Evolutionary conservation across 495 filamentous ascomycete genomes (phyloP).

Genomic region (Hypomontagnella monticulosa): DNA sequence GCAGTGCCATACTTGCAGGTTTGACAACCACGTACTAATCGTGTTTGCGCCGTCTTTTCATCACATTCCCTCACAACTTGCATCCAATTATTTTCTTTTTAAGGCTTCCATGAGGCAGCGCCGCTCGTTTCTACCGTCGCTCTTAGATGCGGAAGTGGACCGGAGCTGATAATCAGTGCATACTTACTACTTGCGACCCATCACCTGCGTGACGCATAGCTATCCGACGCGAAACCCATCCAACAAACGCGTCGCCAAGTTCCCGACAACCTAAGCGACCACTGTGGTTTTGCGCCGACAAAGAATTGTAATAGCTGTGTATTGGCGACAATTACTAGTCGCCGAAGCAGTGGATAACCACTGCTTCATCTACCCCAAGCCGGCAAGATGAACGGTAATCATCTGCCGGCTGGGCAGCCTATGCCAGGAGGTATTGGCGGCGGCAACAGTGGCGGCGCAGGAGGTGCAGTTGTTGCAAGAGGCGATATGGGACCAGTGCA

Average conservation of each 20-base stretch:
- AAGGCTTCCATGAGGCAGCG: conserved; percentile 20
- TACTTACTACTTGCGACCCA: conserved; percentile 20
- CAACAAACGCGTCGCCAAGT: conserved; percentile 3
- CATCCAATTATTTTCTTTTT: conserved; percentile 14
- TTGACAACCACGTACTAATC: not conserved
- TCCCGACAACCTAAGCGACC: not conserved
- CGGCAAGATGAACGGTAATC: conserved; percentile 70
- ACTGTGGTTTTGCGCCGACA: not conserved
- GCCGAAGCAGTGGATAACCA: conserved; percentile 56
- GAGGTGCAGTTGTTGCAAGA: conserved; percentile 31
- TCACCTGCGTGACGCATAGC: conserved; percentile 12
- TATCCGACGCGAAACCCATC: conserved; percentile 27
- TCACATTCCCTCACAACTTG: conserved; percentile 7
- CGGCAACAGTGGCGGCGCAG: conserved; percentile 9
- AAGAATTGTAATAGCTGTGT: conserved; percentile 15
- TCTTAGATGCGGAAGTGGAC: conserved; percentile 38
- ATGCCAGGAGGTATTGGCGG: conserved; percentile 53
- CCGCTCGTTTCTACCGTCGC: conserved; percentile 19
- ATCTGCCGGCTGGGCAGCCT: conserved; percentile 71
- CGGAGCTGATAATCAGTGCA: conserved; percentile 27
- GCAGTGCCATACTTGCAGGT: conserved; percentile 4
- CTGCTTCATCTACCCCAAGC: conserved; percentile 60
- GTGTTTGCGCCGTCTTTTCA: not conserved
- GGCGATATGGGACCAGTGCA: conserved; percentile 50
- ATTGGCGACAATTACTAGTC: conserved; percentile 28